Percentiles rank a stretch among this genome's conserved stretches.
phyloP scores from a whole-genome alignment of 805 yeast species.

The Saccharomycopsis capsularis region DNA sequence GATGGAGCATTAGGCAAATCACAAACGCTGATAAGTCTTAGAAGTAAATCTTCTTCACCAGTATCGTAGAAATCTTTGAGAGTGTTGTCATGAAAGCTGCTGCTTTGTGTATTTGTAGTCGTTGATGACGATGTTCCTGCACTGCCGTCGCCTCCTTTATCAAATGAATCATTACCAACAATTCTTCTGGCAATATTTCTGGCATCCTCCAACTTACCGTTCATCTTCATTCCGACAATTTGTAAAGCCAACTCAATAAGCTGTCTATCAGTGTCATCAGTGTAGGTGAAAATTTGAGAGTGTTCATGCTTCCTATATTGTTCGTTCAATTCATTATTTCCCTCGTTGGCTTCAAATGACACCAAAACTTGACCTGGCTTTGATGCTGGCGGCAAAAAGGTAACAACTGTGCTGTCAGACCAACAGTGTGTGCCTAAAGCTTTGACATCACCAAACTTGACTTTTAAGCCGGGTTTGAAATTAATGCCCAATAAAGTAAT shows the following conservation, averaged over 20 bases:
- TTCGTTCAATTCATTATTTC: neutral
- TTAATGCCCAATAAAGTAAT: conserved; percentile 84
- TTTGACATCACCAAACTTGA: conserved; percentile 76
- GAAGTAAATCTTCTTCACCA: conserved; percentile 35
- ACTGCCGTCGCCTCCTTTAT: conserved; percentile 24
- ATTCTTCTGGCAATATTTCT: conserved; percentile 87
- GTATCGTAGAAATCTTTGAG: neutral
- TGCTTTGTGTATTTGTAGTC: conserved; percentile 13
- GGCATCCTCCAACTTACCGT: conserved; percentile 92
- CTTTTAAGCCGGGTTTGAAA: conserved; percentile 74
- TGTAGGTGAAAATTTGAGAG: conserved; percentile 70
- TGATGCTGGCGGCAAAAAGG: conserved; percentile 87
- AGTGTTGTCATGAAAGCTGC: neutral
- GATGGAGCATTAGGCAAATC: conserved; percentile 44
- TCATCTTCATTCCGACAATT: conserved; percentile 95
- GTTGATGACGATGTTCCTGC: conserved; percentile 19
- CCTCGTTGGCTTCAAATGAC: conserved; percentile 45
- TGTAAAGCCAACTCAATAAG: conserved; percentile 91
- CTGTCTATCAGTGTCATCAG: conserved; percentile 93
- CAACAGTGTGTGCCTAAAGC: conserved; percentile 90
- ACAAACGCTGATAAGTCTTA: conserved; percentile 54
- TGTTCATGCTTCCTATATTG: conserved; percentile 5
- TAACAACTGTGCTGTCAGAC: conserved; percentile 90
- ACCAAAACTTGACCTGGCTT: conserved; percentile 90
- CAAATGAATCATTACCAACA: conserved; percentile 48